Evolutionary conservation across 129 eudicot species (phyloP), one percentile per base, ranked within the genome.

Genomic region (Flaveria robusta): DNA sequence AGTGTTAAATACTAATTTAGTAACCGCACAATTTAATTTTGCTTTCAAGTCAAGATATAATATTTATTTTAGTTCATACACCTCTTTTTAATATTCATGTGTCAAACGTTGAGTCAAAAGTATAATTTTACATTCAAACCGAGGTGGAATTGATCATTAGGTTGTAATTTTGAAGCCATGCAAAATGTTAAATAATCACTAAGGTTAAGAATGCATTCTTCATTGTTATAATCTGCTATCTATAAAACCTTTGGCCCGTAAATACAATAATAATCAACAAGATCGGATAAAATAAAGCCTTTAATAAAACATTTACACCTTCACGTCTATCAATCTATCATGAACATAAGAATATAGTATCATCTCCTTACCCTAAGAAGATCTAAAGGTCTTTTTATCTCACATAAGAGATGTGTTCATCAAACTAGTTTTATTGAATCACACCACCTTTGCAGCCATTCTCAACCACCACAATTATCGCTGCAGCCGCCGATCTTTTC

Each of bases 301-400:
- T 24, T 0, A 1, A 24, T 56, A 56, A 56, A 56, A 23, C 39
- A 37, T 59, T 59, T 26, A 24, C 66, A 18, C 5, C 62, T 19
- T 54, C 60, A 54, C 26, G 14, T 76, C n/a, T 67, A 4, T 75
- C n/a, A n/a, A 14, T 76, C n/a, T 67, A 5, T 64, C 49, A 78
- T 51, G 20, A 79, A 22, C 43, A 79, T 79, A 77, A 79, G 27
- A 49, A 71, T 27, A 79, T 79, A 62, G 15, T 70, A 51, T 47
- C 63, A 71, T 20, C 71, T 79, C 24, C 77, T 67, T 56, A 11
- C 29, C 45, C 37, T 54, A 66, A 4, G 74, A 43, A 67, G 68
- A 54, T 52, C 75, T 11, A 77, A 54, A 76, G 16, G 10, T 22
- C 68, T 66, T 22, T 34, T n/a, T 9, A 14, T 66, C 63, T 75